Percentiles rank a stretch among this genome's conserved stretches.
phyloP scores from a whole-genome alignment of 805 yeast genomes.

The Yarrowia keelungensis region DNA sequence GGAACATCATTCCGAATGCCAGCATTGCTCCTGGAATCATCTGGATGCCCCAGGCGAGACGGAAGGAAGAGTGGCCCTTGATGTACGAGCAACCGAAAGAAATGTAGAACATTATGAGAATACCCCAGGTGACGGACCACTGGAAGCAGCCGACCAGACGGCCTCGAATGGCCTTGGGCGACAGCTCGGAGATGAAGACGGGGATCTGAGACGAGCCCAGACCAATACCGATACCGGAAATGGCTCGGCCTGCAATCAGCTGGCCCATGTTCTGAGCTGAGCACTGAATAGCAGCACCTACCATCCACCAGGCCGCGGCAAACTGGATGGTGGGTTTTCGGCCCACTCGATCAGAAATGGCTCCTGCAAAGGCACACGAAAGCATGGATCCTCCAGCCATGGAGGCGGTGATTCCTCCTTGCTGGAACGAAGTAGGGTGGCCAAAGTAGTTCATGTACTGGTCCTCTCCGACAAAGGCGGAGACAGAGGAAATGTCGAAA shows the following conservation, averaged over 20 bases:
- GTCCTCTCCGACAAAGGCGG: slow-evolving; percentile 64
- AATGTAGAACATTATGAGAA: slow-evolving; percentile 65
- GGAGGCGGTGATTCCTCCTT: slow-evolving; percentile 77
- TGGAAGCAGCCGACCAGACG: slow-evolving; percentile 66
- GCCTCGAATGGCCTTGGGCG: slow-evolving; percentile 68
- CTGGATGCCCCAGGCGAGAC: slow-evolving; percentile 69
- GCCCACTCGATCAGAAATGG: slow-evolving; percentile 60
- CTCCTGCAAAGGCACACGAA: slow-evolving; percentile 68
- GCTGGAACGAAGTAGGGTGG: slow-evolving; percentile 61
- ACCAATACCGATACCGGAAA: slow-evolving; percentile 71
- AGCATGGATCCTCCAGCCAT: slow-evolving; percentile 80
- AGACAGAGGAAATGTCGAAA: slow-evolving; percentile 78
- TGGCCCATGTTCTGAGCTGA: slow-evolving; percentile 56
- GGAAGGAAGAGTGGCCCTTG: slow-evolving; percentile 59
- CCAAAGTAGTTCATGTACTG: slow-evolving; percentile 61
- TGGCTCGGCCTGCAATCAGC: slow-evolving; percentile 62
- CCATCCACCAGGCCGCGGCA: slow-evolving; percentile 63
- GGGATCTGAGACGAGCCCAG: slow-evolving; percentile 72
- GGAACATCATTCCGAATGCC: slow-evolving; percentile 53
- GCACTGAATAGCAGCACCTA: slow-evolving; percentile 66
- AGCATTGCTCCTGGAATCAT: slow-evolving; percentile 60
- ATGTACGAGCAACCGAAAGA: slow-evolving; percentile 59
- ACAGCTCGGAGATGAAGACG: slow-evolving; percentile 68
- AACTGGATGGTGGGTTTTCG: slow-evolving; percentile 61
- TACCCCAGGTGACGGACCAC: slow-evolving; percentile 69